phyloP scores from a whole-genome alignment of 306 rosid species.

The Vigna mungo region DNA sequence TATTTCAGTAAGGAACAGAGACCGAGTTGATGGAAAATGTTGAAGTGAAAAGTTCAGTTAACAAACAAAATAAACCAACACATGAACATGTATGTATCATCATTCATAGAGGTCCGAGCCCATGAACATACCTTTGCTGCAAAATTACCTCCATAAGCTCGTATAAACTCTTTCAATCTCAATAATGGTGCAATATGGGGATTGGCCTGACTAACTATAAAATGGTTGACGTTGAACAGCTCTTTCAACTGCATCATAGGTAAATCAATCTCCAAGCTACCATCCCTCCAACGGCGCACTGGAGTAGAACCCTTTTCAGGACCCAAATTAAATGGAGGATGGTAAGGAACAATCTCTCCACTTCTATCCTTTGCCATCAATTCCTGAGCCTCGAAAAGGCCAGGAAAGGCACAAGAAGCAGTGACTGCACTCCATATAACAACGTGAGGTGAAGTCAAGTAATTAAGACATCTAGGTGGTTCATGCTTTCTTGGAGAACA shows the following conservation, averaged over 20 bases:
- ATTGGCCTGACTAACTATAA: constrained; percentile 96
- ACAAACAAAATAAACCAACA: constrained; percentile 19
- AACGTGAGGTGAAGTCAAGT: constrained; percentile 97
- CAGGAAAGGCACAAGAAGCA: constrained; percentile 98
- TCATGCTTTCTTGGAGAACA: constrained; percentile 98
- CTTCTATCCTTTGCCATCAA: constrained; percentile 97
- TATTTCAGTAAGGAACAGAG: not conserved
- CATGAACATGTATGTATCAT: constrained; percentile 11
- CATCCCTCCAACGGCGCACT: constrained; percentile 95
- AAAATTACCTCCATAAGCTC: constrained; percentile 89
- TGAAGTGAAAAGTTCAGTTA: constrained; percentile 19
- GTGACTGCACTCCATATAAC: constrained; percentile 99
- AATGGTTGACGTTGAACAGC: constrained; percentile 93
- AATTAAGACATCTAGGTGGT: constrained; percentile 98
- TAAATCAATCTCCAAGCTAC: constrained; percentile 95
- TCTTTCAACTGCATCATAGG: constrained; percentile 98
- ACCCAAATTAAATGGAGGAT: constrained; percentile 91
- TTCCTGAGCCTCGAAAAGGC: constrained; percentile 98
- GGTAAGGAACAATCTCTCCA: constrained; percentile 95
- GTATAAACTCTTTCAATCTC: constrained; percentile 84
- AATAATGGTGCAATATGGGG: constrained; percentile 95
- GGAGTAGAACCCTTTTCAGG: constrained; percentile 87
- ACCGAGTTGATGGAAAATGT: not conserved
- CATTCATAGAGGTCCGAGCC: constrained; percentile 20
- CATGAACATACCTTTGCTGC: constrained; percentile 85